Conservation (phyloP, 129 eudicot species). For the Artemisia tridentata region DNA sequence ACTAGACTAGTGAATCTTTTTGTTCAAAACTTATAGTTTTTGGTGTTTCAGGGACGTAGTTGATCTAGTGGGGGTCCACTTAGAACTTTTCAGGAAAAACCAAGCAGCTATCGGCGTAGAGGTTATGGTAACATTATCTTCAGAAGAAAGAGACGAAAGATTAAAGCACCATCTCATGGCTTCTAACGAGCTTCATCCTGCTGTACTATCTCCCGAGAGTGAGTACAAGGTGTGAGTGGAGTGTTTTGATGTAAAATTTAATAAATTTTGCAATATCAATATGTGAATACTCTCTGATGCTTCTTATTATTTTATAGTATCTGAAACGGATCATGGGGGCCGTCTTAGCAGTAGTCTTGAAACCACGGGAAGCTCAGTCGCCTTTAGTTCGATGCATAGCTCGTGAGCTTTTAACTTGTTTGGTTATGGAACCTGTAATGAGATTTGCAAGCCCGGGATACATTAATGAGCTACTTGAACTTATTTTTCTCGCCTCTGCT, state of each 20-base stretch:
- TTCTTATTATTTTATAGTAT: constrained; percentile 38
- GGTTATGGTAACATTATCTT: constrained; percentile 91
- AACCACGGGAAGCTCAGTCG: constrained; percentile 84
- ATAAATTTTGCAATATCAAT: neutral
- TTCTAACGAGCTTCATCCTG: constrained; percentile 95
- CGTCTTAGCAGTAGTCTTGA: constrained; percentile 66
- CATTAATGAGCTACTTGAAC: constrained; percentile 81
- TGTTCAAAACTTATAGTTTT: neutral
- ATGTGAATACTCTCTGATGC: constrained; percentile 28
- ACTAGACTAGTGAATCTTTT: neutral
- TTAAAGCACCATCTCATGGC: constrained; percentile 84
- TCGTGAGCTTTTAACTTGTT: constrained; percentile 84
- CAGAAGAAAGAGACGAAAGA: constrained; percentile 97
- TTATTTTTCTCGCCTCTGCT: constrained; percentile 50
- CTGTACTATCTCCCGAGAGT: constrained; percentile 86
- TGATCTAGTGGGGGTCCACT: constrained; percentile 81
- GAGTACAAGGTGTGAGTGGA: constrained; percentile 98
- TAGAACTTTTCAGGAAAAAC: constrained; percentile 85
- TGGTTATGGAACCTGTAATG: constrained; percentile 91
- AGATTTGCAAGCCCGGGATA: constrained; percentile 86
- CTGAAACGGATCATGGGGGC: constrained; percentile 85
- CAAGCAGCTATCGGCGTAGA: constrained; percentile 86
- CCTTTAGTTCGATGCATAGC: constrained; percentile 88
- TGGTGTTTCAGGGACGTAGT: constrained; percentile 65
- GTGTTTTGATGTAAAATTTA: constrained; percentile 29